A percentile compares a stretch with the other conserved stretches of the same genome.
These are phyloP conservation scores for Cryptococcus neoformans DNA, from an alignment of 1,284 basidiomycete species.

Conservation along the genomic window DNA sequence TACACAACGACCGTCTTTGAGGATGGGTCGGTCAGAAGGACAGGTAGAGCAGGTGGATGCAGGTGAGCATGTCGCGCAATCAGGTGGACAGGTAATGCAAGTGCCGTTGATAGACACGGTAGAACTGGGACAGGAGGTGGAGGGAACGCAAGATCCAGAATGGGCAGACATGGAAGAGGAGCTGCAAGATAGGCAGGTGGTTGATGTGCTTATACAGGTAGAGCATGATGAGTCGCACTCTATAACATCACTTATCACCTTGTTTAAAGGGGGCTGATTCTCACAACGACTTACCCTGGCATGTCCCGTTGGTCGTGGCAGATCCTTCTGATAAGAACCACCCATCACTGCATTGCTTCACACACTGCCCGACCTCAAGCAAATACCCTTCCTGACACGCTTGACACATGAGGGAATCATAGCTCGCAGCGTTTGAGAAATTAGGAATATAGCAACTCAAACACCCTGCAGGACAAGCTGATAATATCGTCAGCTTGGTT, in stretches of 20 bases:
- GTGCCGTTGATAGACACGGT: constrained; percentile 32
- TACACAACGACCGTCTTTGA: constrained; percentile 41
- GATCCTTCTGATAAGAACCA: constrained; percentile 28
- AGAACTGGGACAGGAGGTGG: constrained; percentile 36
- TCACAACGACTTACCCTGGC: constrained; percentile 37
- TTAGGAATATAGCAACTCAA: constrained; percentile 41
- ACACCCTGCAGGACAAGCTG: constrained; percentile 50
- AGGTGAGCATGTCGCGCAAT: constrained; percentile 47
- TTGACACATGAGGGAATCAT: constrained; percentile 35
- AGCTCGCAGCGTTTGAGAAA: constrained; percentile 32
- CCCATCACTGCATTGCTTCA: constrained; percentile 39
- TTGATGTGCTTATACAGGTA: constrained; percentile 37
- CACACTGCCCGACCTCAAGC: constrained; percentile 41
- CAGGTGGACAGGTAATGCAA: constrained; percentile 47
- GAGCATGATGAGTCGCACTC: constrained; percentile 47
- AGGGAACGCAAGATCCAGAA: constrained; percentile 40
- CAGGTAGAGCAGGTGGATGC: constrained; percentile 41
- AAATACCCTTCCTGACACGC: constrained; percentile 50
- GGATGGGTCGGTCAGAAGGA: constrained; percentile 39
- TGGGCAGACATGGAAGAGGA: constrained; percentile 27
- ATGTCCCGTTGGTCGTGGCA: constrained; percentile 36
- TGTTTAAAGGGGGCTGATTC: neutral
- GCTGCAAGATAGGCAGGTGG: constrained; percentile 43
- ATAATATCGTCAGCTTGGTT: neutral
- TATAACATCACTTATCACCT: constrained; percentile 14